Percentiles rank a stretch among this genome's conserved stretches.
phyloP scores from a whole-genome alignment of 306 rosid species.

The Elaeagnus macrophylla region DNA sequence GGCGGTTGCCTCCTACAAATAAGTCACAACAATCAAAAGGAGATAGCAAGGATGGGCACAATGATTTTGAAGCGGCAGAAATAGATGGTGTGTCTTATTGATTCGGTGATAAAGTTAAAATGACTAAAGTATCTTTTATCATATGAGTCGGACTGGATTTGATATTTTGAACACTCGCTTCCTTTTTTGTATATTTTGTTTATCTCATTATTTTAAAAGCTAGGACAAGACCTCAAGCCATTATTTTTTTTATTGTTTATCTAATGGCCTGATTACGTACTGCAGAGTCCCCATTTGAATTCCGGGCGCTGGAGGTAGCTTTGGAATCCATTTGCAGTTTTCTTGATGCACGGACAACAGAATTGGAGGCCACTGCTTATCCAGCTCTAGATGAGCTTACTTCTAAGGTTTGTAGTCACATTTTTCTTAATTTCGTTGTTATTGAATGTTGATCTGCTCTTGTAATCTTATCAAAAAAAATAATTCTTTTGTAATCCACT shows the following conservation, averaged over 20 bases:
- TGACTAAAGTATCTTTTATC: not conserved
- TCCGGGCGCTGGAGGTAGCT: conserved; percentile 89
- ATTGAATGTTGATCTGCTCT: too few species aligned
- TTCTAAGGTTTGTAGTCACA: conserved; percentile 44
- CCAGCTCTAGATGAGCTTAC: conserved; percentile 96
- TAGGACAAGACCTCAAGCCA: not conserved
- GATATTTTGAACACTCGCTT: conserved; percentile 10
- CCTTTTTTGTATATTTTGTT: conserved; percentile 5
- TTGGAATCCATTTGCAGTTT: conserved; percentile 93
- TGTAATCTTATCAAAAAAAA: too few species aligned
- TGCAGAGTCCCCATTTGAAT: conserved; percentile 93
- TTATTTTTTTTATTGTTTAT: conserved; percentile 8
- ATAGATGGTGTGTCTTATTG: conserved; percentile 60
- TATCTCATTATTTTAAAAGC: conserved; percentile 1
- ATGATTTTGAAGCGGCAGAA: conserved; percentile 58
- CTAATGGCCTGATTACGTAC: conserved; percentile 32
- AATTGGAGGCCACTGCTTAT: conserved; percentile 86
- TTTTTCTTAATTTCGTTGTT: conserved; percentile 5
- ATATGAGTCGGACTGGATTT: not conserved
- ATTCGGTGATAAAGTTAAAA: not conserved
- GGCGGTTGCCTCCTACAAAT: conserved; percentile 59
- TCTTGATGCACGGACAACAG: conserved; percentile 90
- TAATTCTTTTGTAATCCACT: not conserved
- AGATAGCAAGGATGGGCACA: conserved; percentile 35
- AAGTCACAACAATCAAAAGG: conserved; percentile 7